A percentile compares a stretch with the other conserved stretches of the same genome.
Conservation (phyloP, 2,329 filamentous ascomycete genomes). For the Clarireedia hainanense region DNA sequence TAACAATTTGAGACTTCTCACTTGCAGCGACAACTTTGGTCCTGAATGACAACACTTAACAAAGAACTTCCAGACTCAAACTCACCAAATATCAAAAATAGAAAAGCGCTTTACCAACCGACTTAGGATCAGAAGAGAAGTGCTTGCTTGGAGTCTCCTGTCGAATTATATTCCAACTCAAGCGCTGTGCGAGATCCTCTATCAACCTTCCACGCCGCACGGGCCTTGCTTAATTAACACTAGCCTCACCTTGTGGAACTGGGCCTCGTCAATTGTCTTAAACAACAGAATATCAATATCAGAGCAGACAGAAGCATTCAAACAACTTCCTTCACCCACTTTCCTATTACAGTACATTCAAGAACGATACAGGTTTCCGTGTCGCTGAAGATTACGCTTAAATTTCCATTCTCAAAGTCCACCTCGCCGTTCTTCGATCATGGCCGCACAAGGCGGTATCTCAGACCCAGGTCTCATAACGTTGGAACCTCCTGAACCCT, state of each 20-base stretch:
- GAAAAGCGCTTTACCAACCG: background rate
- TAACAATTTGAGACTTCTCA: background rate
- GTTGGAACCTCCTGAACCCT: slow-evolving; percentile 34
- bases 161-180: background rate
- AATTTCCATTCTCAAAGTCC: background rate
- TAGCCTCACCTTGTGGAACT: slow-evolving; percentile 5
- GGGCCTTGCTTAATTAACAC: background rate
- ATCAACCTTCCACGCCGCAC: background rate
- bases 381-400: background rate
- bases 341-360: background rate
- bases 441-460: slow-evolving; percentile 44
- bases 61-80: too few species aligned
- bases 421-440: slow-evolving; percentile 1
- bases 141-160: background rate
- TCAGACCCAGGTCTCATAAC: slow-evolving; percentile 61
- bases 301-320: background rate
- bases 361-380: background rate
- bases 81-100: background rate
- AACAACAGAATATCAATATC: slow-evolving; percentile 9
- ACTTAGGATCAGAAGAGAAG: too few species aligned
- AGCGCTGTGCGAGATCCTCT: background rate
- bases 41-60: too few species aligned
- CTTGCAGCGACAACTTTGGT: background rate
- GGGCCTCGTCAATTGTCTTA: slow-evolving; percentile 6
- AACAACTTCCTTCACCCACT: background rate